A percentile compares a stretch with the other conserved stretches of the same genome.
These are phyloP conservation scores for Phytophthora pisi DNA, from an alignment of 352 stramenopile genomes.

Conservation along the genomic window DNA sequence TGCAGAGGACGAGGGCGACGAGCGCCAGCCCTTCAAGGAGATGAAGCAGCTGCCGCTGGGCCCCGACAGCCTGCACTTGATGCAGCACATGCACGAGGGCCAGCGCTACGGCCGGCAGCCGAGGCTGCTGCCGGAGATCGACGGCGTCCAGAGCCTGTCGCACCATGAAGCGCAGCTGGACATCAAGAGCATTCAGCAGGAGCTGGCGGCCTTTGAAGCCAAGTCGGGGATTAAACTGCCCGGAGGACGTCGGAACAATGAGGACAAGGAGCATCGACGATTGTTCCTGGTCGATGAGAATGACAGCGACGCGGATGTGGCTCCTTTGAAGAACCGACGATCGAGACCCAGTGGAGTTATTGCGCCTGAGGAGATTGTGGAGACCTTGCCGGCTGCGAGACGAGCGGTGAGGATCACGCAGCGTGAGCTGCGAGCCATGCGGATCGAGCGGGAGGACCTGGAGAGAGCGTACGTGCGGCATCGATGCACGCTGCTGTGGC, in stretches of 20 bases:
- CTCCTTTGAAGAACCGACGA: slow-evolving; percentile 44
- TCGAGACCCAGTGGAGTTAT: slow-evolving; percentile 53
- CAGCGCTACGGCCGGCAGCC: slow-evolving; percentile 53
- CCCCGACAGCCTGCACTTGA: slow-evolving; percentile 35
- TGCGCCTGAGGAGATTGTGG: slow-evolving; percentile 75
- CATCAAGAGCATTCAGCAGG: slow-evolving; percentile 62
- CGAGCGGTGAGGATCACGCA: slow-evolving; percentile 80
- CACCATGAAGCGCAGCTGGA: slow-evolving; percentile 56
- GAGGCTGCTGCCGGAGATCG: slow-evolving; percentile 60
- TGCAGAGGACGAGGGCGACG: slow-evolving; percentile 32
- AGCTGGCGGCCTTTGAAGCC: slow-evolving; percentile 55
- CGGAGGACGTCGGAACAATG: slow-evolving; percentile 12
- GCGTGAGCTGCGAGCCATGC: slow-evolving; percentile 67
- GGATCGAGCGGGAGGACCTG: slow-evolving; percentile 78
- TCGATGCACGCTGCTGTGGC: slow-evolving; percentile 64
- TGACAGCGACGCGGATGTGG: slow-evolving; percentile 37
- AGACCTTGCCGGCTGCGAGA: slow-evolving; percentile 66
- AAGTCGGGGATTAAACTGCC: slow-evolving; percentile 31
- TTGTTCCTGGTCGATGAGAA: slow-evolving; percentile 33
- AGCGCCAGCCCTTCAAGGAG: slow-evolving; percentile 17
- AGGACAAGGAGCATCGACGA: slow-evolving; percentile 32
- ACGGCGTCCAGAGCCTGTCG: slow-evolving; percentile 58
- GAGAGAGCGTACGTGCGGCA: slow-evolving; percentile 75
- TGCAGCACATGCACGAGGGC: slow-evolving; percentile 43
- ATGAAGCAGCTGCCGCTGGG: slow-evolving; percentile 30